Conservation (phyloP, 2,329 filamentous ascomycete genomes). For the Sphaerulina musiva region DNA sequence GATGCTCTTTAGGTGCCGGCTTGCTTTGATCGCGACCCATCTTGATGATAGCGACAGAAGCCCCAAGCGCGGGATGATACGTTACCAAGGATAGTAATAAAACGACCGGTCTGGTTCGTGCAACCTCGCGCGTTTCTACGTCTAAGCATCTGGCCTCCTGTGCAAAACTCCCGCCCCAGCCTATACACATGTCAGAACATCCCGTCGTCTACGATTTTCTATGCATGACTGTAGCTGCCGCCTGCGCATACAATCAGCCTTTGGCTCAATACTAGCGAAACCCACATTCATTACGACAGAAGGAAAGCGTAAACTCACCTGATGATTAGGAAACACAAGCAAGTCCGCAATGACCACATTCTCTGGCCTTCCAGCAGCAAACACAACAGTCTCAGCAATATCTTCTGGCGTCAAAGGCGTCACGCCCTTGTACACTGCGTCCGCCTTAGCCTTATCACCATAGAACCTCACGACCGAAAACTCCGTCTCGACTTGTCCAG, state of each 20-base stretch:
- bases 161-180: slow-evolving; percentile 5
- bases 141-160: slow-evolving; percentile 2
- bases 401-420: slow-evolving; percentile 84
- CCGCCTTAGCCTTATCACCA: slow-evolving; percentile 81
- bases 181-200: slow-evolving; percentile 1
- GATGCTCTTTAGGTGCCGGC: too few relatives aligned
- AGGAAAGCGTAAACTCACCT: slow-evolving; percentile 51
- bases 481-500: slow-evolving; percentile 89
- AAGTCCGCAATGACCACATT: slow-evolving; percentile 89
- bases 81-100: too few relatives aligned
- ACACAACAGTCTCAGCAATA: slow-evolving; percentile 85
- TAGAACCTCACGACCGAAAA: slow-evolving; percentile 85
- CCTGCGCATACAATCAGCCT: slow-evolving; percentile 8
- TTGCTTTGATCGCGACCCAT: too few relatives aligned
- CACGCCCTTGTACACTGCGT: slow-evolving; percentile 78
- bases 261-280: slow-evolving; percentile 38
- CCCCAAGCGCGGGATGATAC: too few relatives aligned
- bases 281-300: slow-evolving; percentile 16
- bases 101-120: too few relatives aligned
- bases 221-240: slow-evolving; percentile 18
- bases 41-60: too few relatives aligned
- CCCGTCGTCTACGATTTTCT: slow-evolving; percentile 3
- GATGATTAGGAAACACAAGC: slow-evolving; percentile 80
- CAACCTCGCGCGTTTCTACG: background rate
- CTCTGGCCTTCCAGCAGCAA: slow-evolving; percentile 72